Conservation (phyloP, 2,329 filamentous ascomycete genomes). For the Colletotrichum sansevieriae region DNA sequence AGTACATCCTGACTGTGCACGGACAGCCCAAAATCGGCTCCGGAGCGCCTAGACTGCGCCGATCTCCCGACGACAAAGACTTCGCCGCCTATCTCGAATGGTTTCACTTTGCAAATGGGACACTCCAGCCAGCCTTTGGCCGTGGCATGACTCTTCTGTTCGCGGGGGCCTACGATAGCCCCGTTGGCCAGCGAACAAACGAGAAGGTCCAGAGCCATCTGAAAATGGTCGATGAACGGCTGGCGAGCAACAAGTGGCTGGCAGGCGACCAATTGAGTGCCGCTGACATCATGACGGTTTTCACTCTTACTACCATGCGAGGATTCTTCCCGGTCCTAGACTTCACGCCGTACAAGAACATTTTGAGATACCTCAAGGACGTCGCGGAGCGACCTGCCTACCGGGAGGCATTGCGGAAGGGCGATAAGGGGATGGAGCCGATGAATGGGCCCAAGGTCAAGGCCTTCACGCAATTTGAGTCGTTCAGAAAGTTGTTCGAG, state of each 20-base stretch:
- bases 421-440: constrained; percentile 60
- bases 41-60: constrained; percentile 59
- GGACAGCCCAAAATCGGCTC: constrained; percentile 45
- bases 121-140: constrained; percentile 55
- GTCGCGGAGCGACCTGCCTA: constrained; percentile 61
- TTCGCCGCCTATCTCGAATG: constrained; percentile 75
- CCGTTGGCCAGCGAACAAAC: constrained; percentile 17
- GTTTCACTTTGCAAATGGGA: constrained; percentile 69
- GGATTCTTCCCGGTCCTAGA: constrained; percentile 59
- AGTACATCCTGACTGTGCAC: constrained; percentile 72
- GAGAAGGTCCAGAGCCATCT: constrained; percentile 16
- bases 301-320: constrained; percentile 71
- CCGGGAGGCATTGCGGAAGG: constrained; percentile 60
- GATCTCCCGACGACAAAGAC: constrained; percentile 54
- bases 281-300: constrained; percentile 75
- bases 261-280: constrained; percentile 73
- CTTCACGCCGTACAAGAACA: constrained; percentile 55
- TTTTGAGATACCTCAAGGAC: constrained; percentile 61
- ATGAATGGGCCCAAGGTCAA: constrained; percentile 30
- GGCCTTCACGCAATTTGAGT: constrained; percentile 31
- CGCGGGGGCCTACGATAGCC: constrained; percentile 45
- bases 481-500: constrained; percentile 4
- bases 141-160: constrained; percentile 50
- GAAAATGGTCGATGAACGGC: constrained; percentile 61
- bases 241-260: constrained; percentile 65